Base-by-base conservation (phyloP, 208 protist genomes). In the Acanthamoeba healyi region DNA sequence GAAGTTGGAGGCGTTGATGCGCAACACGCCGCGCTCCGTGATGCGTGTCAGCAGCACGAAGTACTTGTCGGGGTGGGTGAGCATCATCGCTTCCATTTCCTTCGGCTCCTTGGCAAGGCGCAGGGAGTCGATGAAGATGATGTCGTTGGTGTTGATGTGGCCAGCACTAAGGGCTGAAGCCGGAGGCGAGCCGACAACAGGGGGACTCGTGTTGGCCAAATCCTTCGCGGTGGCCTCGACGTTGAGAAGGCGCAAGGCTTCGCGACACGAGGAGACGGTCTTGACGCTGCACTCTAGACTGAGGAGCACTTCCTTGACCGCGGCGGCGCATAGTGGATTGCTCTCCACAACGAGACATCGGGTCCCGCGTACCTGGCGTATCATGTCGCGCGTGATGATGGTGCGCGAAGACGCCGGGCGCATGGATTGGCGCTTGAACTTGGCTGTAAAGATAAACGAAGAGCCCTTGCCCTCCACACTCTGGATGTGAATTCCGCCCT, bases 1-100 rank as follows among this genome's bases (percentile, higher is more conserved):
- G 67, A 79, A 79, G 67, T 79, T 79, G 67, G 67, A 79, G 17
- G 67, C 67, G 67, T 79, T 79, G 67, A 79, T 79, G 36, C 67
- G 29, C 36, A 79, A 32, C 38, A 79, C 67, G 7, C 67, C 67
- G 22, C 67, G 67, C 38, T 79, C 67, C 15, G 38, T 79, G 67
- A 79, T 79, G 36, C 67, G 67, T 32, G 67, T 79, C 67, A 79
- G 36, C 67, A 79, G 67, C 9, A 79, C 67, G 67, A 79, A 79
- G 67, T 79, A 79, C 10, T 36, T n/a, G 19, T 65, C 58, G 15
- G 26, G 12, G 67, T 79, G 67, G 38, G 36, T 79, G 15, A 10
- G 12, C 29, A 79, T 36, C 67, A 79, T 17, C 26, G 38, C 17
- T 22, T 79, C 67, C 67, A 79, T 79, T 22, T 79, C 67, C 22